These are phyloP conservation scores for Termitomyces sp. DNA, from an alignment of 768 basidiomycete genomes.

Conservation along the genomic window DNA sequence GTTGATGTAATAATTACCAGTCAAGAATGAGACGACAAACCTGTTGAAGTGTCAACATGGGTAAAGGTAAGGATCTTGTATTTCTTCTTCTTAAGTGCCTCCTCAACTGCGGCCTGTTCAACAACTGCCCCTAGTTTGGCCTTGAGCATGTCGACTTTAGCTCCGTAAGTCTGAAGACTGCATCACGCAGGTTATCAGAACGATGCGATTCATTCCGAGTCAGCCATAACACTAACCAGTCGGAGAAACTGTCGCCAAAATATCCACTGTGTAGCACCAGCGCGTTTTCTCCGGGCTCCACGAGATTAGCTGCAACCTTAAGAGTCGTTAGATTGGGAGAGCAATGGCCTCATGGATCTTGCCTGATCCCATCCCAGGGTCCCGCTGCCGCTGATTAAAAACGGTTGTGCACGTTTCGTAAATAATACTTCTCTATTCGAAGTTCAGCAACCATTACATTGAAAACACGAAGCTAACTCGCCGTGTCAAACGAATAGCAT, in stretches of 20 bases:
- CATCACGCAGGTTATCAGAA: not conserved
- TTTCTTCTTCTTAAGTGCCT: slow-evolving; percentile 68
- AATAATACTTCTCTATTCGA: slow-evolving; percentile 63
- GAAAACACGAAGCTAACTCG: slow-evolving; percentile 20
- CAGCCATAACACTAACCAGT: slow-evolving; percentile 53
- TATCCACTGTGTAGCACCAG: slow-evolving; percentile 90
- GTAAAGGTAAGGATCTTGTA: slow-evolving; percentile 93
- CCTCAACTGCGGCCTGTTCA: slow-evolving; percentile 50
- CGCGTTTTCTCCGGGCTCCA: slow-evolving; percentile 74
- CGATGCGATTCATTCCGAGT: not conserved
- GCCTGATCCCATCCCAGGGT: slow-evolving; percentile 97
- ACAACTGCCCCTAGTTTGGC: slow-evolving; percentile 82
- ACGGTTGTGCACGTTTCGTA: slow-evolving; percentile 78
- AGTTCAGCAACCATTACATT: slow-evolving; percentile 3
- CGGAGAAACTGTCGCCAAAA: slow-evolving; percentile 88
- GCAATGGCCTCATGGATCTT: slow-evolving; percentile 14
- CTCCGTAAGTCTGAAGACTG: slow-evolving; percentile 86
- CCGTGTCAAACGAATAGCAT: slow-evolving; percentile 84
- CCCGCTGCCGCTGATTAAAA: slow-evolving; percentile 91
- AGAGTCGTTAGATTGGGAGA: not conserved
- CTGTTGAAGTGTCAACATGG: slow-evolving; percentile 91
- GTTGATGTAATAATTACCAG: not conserved
- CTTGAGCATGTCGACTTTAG: slow-evolving; percentile 76
- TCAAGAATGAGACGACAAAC: slow-evolving; percentile 21
- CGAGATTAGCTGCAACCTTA: slow-evolving; percentile 86